A percentile compares a stretch with the other conserved stretches of the same genome.
Conservation (phyloP, 2,329 filamentous ascomycete species). For the Endoconidiophora laricicola region DNA sequence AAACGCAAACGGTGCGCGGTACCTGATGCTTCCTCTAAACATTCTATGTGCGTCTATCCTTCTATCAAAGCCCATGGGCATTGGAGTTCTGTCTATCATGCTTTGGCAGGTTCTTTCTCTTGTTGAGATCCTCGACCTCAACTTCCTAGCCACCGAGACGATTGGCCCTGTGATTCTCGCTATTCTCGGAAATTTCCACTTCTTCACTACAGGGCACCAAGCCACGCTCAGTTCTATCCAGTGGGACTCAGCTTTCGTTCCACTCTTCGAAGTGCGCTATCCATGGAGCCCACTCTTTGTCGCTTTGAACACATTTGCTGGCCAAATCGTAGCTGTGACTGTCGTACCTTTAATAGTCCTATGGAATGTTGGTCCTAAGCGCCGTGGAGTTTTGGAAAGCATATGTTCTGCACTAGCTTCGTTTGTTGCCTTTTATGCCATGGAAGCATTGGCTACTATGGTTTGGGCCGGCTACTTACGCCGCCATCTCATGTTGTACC, state of each 20-base stretch:
- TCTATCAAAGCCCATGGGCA: conserved; percentile 88
- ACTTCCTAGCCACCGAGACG: conserved; percentile 44
- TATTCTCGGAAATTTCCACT: conserved; percentile 84
- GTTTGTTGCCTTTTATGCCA: conserved; percentile 68
- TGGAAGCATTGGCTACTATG: conserved; percentile 70
- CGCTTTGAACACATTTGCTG: conserved; percentile 71
- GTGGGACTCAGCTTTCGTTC: conserved; percentile 91
- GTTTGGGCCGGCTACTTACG: conserved; percentile 78
- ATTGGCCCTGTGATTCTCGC: conserved; percentile 75
- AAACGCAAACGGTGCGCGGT: conserved; percentile 83
- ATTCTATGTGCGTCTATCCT: conserved; percentile 62
- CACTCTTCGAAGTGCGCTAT: conserved; percentile 65
- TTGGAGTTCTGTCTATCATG: conserved; percentile 64
- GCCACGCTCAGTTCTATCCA: conserved; percentile 76
- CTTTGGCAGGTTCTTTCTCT: conserved; percentile 78
- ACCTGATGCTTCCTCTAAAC: conserved; percentile 67
- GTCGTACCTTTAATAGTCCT: conserved; percentile 67
- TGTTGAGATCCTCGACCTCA: conserved; percentile 46
- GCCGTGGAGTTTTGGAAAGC: conserved; percentile 49
- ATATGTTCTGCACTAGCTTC: conserved; percentile 55
- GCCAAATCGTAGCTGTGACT: conserved; percentile 67
- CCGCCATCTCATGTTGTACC: conserved; percentile 88
- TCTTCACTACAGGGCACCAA: conserved; percentile 96
- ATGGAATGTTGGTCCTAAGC: conserved; percentile 76
- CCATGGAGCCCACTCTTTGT: conserved; percentile 78